Percentiles rank a stretch among this genome's conserved stretches.
These are phyloP conservation scores for Melastoma candidum DNA, from an alignment of 441 rosid genomes.

Conservation along the genomic window DNA sequence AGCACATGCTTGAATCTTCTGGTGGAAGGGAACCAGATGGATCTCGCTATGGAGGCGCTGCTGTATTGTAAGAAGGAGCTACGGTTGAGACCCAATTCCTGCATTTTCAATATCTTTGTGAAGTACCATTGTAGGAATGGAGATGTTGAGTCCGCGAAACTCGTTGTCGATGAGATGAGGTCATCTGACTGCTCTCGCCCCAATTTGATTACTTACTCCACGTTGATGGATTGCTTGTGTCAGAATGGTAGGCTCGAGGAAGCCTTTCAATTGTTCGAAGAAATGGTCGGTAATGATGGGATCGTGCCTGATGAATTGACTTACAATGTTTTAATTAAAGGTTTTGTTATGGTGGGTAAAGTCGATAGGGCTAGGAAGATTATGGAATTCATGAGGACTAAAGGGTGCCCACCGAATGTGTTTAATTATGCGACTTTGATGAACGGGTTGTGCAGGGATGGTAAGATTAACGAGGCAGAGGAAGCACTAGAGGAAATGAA, in stretches of 20 bases:
- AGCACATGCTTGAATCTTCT: conserved; percentile 80
- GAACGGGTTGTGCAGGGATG: conserved; percentile 63
- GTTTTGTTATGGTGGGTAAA: conserved; percentile 60
- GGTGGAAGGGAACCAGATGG: conserved; percentile 51
- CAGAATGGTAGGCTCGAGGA: conserved; percentile 50
- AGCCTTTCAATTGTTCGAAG: conserved; percentile 69
- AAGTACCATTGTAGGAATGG: conserved; percentile 69
- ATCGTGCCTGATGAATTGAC: conserved; percentile 68
- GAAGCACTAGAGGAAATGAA: conserved; percentile 50
- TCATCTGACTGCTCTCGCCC: conserved; percentile 50
- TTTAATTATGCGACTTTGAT: conserved; percentile 61
- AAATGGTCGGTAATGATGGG: conserved; percentile 66
- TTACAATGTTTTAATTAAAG: conserved; percentile 64
- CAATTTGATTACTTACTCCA: conserved; percentile 69
- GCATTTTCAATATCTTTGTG: conserved; percentile 75
- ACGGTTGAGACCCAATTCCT: conserved; percentile 58
- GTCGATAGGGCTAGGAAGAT: conserved; percentile 63
- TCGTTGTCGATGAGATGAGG: conserved; percentile 72
- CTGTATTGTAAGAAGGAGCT: conserved; percentile 33
- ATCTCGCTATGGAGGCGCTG: conserved; percentile 40
- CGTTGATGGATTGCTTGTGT: conserved; percentile 61
- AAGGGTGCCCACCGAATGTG: conserved; percentile 65
- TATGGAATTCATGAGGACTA: conserved; percentile 65
- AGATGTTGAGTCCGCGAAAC: conserved; percentile 48
- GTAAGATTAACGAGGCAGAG: conserved; percentile 49